Evolutionary conservation across 2,329 filamentous ascomycete species (phyloP), one percentile per base, ranked within the genome.

Genomic region (Magnaporthiopsis rhizophila): DNA sequence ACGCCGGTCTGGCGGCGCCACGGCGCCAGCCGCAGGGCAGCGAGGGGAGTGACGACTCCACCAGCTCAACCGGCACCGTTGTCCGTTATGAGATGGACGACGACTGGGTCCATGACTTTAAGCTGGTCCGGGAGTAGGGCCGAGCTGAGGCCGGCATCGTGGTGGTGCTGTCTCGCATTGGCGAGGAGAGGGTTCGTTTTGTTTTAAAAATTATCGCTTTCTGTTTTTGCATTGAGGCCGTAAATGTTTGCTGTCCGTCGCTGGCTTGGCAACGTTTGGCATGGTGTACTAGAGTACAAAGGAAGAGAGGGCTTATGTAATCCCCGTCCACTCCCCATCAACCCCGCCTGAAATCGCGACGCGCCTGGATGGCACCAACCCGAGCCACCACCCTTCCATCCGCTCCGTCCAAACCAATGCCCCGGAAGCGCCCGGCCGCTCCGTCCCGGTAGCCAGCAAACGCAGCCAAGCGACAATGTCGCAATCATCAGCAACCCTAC

Each of bases 401-500:
- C 5, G 18, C 45, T 8, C 45, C 45, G 45, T 53, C 45, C 21
- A 53, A 53, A n/a, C n/a, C 45, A n/a, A 53, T 53, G 45, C 7
- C 45, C 8, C 18, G 18, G 18, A n/a, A 11, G 45, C 45, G 45
- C 21, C 18, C 45, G 21, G 21, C 45, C 6, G 45, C 45, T n/a
- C 18, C 45, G 45, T 53, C 45, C 21, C n/a, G 45, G 45, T 53
- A 53, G 45, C 45, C 45, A 18, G 12, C 3, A 53, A 53, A 53
- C 18, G 7, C 18, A 53, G 8, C 18, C 18, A n/a, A 53, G 45
- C 18, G 5, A 53, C 45, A n/a, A 53, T 53, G 45, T 53, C 45
- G 45, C 45, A 53, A 21, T 53, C 59, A 38, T 57, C 62, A 24
- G 28, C 61, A 11, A 59, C 61, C 26, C 61, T 65, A 50, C 67